These are phyloP conservation scores for Ganoderma sinense DNA, from an alignment of 1,284 basidiomycete genomes.

Conservation along the genomic window DNA sequence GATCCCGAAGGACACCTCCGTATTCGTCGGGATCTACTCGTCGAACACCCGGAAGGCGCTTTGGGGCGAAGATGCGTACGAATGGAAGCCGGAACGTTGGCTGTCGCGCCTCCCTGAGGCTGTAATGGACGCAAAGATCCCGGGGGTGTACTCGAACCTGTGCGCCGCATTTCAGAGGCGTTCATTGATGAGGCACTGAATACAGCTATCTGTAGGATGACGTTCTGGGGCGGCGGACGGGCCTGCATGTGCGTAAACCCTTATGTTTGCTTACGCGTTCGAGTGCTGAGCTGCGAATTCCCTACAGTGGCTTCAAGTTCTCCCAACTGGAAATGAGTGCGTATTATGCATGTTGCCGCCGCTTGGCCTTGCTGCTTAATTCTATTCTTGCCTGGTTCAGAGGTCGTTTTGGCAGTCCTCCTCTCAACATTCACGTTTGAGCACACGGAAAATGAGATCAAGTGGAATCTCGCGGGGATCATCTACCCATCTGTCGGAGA, in stretches of 20 bases:
- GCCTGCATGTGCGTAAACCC: constrained; percentile 12
- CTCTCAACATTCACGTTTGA: constrained; percentile 30
- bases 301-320: constrained; percentile 1
- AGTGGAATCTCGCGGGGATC: constrained; percentile 32
- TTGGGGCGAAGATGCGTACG: constrained; percentile 31
- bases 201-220: constrained; percentile 1
- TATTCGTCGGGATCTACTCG: constrained; percentile 26
- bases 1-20: constrained; percentile 46
- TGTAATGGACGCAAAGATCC: constrained; percentile 14
- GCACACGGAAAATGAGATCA: constrained; percentile 22
- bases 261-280: not conserved
- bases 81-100: constrained; percentile 34
- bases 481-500: constrained; percentile 27
- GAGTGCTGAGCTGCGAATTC: not conserved
- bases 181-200: not conserved
- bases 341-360: not conserved
- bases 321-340: constrained; percentile 4
- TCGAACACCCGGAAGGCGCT: constrained; percentile 25
- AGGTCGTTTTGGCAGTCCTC: constrained; percentile 31
- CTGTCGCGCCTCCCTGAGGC: constrained; percentile 11
- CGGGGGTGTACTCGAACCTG: constrained; percentile 12
- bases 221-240: constrained; percentile 14
- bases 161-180: not conserved
- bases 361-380: too few relatives aligned
- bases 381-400: constrained; percentile 6